phyloP scores from a whole-genome alignment of 169 alveolate genomes.

The Eimeria acervulina region DNA sequence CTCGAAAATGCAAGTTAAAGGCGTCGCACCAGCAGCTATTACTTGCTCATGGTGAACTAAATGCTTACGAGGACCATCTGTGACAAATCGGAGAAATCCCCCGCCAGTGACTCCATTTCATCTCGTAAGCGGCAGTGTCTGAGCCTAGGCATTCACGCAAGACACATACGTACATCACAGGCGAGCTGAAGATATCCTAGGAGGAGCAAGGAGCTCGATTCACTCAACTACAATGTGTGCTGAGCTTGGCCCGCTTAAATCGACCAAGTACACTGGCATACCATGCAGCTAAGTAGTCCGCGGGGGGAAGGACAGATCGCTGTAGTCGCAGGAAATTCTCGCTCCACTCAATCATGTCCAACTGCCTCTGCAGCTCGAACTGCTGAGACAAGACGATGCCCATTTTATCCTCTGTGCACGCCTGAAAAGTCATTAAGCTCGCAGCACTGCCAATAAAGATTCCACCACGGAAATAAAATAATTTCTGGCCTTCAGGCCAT shows the following conservation, averaged over 20 bases:
- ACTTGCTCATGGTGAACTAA: neutral
- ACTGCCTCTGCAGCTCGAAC: slow-evolving; percentile 88
- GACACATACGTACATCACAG: neutral
- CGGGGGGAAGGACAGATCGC: slow-evolving; percentile 91
- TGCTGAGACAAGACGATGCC: slow-evolving; percentile 88
- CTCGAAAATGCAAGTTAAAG: neutral
- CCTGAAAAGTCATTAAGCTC: slow-evolving; percentile 23
- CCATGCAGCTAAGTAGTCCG: slow-evolving; percentile 92
- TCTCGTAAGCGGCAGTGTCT: slow-evolving; percentile 80
- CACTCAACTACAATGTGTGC: neutral
- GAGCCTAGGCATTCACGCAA: slow-evolving; percentile 8
- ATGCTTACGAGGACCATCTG: slow-evolving; percentile 45
- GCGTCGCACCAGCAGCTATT: neutral
- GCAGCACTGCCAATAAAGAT: neutral
- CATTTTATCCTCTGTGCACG: slow-evolving; percentile 89
- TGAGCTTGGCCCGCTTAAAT: neutral
- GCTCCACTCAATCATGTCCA: slow-evolving; percentile 89
- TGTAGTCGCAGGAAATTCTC: slow-evolving; percentile 88
- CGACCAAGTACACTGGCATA: neutral
- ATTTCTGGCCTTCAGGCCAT: neutral
- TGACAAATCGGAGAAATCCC: slow-evolving; percentile 43
- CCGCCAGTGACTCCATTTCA: slow-evolving; percentile 67
- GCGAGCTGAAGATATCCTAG: neutral
- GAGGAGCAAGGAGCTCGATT: neutral
- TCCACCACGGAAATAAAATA: neutral